phyloP scores from a whole-genome alignment of 2,329 filamentous ascomycete genomes.

The Diplodia seriata region DNA sequence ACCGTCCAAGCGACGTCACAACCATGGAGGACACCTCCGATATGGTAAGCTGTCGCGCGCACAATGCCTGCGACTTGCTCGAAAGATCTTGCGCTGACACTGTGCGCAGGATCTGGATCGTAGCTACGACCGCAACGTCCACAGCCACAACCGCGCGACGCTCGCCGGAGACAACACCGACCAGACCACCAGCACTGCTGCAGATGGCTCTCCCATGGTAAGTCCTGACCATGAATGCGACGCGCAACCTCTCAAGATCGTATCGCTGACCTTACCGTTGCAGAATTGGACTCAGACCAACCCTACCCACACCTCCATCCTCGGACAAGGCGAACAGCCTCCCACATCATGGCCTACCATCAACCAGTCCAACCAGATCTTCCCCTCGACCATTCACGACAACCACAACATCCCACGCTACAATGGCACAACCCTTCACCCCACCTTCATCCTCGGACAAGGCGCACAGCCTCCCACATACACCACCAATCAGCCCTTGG shows the following conservation, averaged over 20 bases:
- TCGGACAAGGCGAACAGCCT: background rate
- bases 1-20: conserved; percentile 21
- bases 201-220: conserved; percentile 12
- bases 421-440: no score
- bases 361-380: background rate
- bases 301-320: background rate
- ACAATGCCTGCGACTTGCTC: background rate
- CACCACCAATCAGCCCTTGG: no score
- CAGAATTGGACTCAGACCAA: conserved; percentile 7
- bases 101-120: conserved; percentile 6
- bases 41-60: conserved; percentile 15
- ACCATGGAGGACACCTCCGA: conserved; percentile 29
- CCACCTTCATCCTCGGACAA: no score
- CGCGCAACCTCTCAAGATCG: background rate
- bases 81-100: conserved; percentile 1
- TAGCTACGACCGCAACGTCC: background rate
- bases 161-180: background rate
- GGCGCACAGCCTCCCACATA: no score
- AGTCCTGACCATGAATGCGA: background rate
- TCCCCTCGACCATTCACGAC: background rate
- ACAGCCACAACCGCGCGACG: background rate
- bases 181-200: background rate
- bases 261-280: background rate
- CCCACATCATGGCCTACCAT: background rate
- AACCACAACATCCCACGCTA: background rate